A percentile compares a stretch with the other conserved stretches of the same genome.
Evolutionary conservation across 1,284 basidiomycete species (phyloP).

Genomic region (Trichosporon sp.): DNA sequence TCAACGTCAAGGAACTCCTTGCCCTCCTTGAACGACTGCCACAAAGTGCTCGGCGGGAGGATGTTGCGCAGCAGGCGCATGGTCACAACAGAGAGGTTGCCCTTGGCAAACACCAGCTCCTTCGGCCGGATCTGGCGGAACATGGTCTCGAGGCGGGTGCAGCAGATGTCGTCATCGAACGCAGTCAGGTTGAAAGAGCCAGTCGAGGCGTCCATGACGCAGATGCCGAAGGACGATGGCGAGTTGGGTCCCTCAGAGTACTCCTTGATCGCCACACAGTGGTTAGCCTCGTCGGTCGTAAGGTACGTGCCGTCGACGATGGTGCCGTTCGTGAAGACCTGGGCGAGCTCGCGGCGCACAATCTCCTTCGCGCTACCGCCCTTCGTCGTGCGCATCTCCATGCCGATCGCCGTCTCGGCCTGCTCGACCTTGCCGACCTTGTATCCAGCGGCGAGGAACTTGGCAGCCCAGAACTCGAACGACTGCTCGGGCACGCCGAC

Average conservation of each 20-base stretch:
- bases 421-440: slow-evolving; percentile 98
- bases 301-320: slow-evolving; percentile 86
- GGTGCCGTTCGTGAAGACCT: slow-evolving; percentile 95
- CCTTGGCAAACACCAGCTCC: slow-evolving; percentile 88
- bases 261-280: slow-evolving; percentile 83
- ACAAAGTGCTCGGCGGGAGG: slow-evolving; percentile 70
- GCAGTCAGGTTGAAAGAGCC: slow-evolving; percentile 88
- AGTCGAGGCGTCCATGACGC: slow-evolving; percentile 91
- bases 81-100: slow-evolving; percentile 73
- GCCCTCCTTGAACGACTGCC: slow-evolving; percentile 66
- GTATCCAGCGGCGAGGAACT: slow-evolving; percentile 62
- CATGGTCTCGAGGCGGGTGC: slow-evolving; percentile 88
- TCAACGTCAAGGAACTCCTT: slow-evolving; percentile 74
- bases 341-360: slow-evolving; percentile 81
- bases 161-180: slow-evolving; percentile 87
- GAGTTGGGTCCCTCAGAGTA: slow-evolving; percentile 18
- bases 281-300: slow-evolving; percentile 88
- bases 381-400: slow-evolving; percentile 54
- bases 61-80: slow-evolving; percentile 71
- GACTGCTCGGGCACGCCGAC: slow-evolving; percentile 93
- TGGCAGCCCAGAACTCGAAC: slow-evolving; percentile 61
- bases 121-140: slow-evolving; percentile 89
- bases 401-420: slow-evolving; percentile 75
- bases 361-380: slow-evolving; percentile 60
- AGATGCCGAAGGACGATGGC: slow-evolving; percentile 67